phyloP scores from a whole-genome alignment of 2,329 filamentous ascomycete species.

The Aspergillus sergii region DNA sequence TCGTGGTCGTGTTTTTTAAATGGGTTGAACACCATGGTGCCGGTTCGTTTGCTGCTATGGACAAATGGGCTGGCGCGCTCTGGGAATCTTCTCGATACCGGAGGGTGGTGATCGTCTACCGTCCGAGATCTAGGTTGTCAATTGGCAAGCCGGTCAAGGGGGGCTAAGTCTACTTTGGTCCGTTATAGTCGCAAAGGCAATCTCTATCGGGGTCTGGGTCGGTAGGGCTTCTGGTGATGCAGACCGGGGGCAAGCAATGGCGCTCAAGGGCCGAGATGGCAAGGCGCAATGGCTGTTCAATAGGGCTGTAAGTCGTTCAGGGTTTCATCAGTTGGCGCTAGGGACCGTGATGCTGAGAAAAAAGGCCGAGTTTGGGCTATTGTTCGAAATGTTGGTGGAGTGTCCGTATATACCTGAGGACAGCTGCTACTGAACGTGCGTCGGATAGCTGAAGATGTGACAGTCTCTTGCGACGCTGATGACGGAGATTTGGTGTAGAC shows the following conservation, averaged over 20 bases:
- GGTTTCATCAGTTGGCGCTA: background rate
- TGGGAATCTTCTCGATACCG: conserved; percentile 1
- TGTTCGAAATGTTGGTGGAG: background rate
- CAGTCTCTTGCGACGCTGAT: conserved; percentile 13
- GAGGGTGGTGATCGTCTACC: background rate
- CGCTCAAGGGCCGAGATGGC: background rate
- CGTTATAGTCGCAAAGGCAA: conserved; percentile 14
- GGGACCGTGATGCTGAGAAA: background rate
- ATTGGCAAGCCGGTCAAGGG: conserved; percentile 7
- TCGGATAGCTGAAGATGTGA: conserved; percentile 14
- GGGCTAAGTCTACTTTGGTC: conserved; percentile 15
- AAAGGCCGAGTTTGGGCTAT: background rate
- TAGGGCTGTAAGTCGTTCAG: background rate
- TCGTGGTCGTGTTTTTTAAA: conserved; percentile 56
- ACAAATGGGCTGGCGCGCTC: conserved; percentile 12
- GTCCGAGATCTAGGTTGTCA: background rate
- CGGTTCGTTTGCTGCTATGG: conserved; percentile 19
- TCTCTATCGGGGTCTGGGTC: background rate
- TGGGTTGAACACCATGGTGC: conserved; percentile 47
- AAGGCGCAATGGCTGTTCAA: conserved; percentile 12
- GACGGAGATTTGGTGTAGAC: conserved; percentile 11
- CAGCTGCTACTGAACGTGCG: conserved; percentile 12
- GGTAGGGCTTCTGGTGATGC: background rate
- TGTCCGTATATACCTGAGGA: background rate
- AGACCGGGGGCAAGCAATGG: background rate